Percentiles rank a stretch among this genome's conserved stretches.
Evolutionary conservation across 2,329 filamentous ascomycete species (phyloP).

Genomic region (Pseudocercospora vitis): DNA sequence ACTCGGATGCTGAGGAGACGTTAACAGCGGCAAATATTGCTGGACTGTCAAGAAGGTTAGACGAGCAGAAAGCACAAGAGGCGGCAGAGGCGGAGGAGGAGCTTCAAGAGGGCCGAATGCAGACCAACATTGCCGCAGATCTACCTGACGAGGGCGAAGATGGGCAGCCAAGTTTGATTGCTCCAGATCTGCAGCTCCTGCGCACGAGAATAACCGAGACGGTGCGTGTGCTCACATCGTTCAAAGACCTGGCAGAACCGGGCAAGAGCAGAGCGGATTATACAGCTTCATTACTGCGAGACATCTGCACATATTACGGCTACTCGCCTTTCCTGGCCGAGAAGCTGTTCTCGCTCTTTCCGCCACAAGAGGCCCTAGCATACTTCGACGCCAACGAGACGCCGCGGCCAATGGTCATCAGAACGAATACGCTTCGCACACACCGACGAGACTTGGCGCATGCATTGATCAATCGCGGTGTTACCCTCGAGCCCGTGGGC

Average conservation of each 20-base stretch:
- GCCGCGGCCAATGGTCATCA: slow-evolving; percentile 86
- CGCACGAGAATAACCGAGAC: slow-evolving; percentile 89
- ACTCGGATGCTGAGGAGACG: slow-evolving; percentile 83
- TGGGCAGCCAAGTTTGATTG: slow-evolving; percentile 61
- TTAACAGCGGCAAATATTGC: slow-evolving; percentile 95
- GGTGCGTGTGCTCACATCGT: slow-evolving; percentile 85
- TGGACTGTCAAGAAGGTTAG: slow-evolving; percentile 81
- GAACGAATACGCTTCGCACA: slow-evolving; percentile 89
- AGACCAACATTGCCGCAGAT: slow-evolving; percentile 86
- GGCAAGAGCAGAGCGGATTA: slow-evolving; percentile 86
- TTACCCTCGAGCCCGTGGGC: slow-evolving; percentile 92
- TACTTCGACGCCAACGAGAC: slow-evolving; percentile 99
- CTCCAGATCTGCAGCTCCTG: slow-evolving; percentile 86
- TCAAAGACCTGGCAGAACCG: slow-evolving; percentile 75
- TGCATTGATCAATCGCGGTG: slow-evolving; percentile 90
- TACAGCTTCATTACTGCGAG: slow-evolving; percentile 78
- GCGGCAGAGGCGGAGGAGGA: slow-evolving; percentile 82
- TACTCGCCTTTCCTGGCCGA: slow-evolving; percentile 94
- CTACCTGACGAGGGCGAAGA: slow-evolving; percentile 62
- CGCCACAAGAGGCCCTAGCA: slow-evolving; percentile 88
- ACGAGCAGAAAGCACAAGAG: slow-evolving; percentile 73
- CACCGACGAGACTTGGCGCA: slow-evolving; percentile 80
- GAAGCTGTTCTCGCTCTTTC: slow-evolving; percentile 91
- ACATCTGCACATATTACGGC: slow-evolving; percentile 94
- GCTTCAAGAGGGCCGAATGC: slow-evolving; percentile 77